phyloP scores from a whole-genome alignment of 495 filamentous ascomycete genomes.

The Penicillium cinerascens region DNA sequence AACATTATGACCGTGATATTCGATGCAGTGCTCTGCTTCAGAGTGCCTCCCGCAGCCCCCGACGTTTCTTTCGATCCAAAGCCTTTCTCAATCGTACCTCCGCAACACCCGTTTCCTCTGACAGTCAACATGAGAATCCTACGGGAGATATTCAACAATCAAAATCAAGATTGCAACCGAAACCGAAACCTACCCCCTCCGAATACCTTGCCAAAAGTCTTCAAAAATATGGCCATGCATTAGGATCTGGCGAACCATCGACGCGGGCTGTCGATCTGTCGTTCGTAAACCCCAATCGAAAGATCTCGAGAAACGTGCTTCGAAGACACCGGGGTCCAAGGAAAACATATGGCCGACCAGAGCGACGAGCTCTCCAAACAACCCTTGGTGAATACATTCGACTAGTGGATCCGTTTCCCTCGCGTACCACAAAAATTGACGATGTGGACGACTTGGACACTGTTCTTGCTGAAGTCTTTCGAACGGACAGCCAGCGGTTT shows the following conservation, averaged over 20 bases:
- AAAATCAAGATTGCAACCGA: neutral
- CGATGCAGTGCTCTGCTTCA: constrained; percentile 1
- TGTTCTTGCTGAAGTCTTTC: constrained; percentile 37
- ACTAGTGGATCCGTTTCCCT: constrained; percentile 33
- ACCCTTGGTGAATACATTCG: constrained; percentile 40
- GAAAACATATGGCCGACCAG: constrained; percentile 11
- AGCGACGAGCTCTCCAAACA: constrained; percentile 28
- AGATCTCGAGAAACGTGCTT: neutral
- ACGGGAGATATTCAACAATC: neutral
- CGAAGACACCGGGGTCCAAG: constrained; percentile 1
- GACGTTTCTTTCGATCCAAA: constrained; percentile 2
- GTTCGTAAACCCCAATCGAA: neutral
- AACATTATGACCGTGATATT: constrained; percentile 12
- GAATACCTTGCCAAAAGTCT: constrained; percentile 35
- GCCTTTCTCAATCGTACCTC: neutral
- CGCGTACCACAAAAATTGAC: constrained; percentile 2
- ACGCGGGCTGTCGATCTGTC: neutral
- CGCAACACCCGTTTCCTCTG: neutral
- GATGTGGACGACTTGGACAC: constrained; percentile 13
- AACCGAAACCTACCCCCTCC: constrained; percentile 27
- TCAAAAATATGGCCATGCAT: constrained; percentile 23
- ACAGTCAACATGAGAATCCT: neutral
- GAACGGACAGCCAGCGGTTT: constrained; percentile 22
- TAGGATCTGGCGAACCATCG: constrained; percentile 5
- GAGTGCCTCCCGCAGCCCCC: constrained; percentile 2